A percentile compares a stretch with the other conserved stretches of the same genome.
These are phyloP conservation scores for Hypomontagnella monticulosa DNA, from an alignment of 495 filamentous ascomycete species.

Conservation along the genomic window DNA sequence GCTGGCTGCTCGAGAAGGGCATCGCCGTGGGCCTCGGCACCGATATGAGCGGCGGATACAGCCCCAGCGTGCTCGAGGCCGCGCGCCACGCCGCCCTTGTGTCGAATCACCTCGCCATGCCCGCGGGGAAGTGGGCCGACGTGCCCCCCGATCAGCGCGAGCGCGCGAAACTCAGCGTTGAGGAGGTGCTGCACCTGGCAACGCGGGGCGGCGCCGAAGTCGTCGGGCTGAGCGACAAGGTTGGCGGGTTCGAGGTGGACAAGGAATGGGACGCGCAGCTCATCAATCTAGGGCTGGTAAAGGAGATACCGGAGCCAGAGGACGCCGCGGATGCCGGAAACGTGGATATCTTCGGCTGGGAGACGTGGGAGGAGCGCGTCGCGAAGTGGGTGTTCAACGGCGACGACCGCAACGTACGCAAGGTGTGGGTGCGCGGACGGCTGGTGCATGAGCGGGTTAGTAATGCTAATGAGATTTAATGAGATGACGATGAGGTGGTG, in stretches of 20 bases:
- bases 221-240: slow-evolving; percentile 70
- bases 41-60: slow-evolving; percentile 89
- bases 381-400: slow-evolving; percentile 92
- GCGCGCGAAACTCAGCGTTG: slow-evolving; percentile 71
- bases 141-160: slow-evolving; percentile 46
- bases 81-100: slow-evolving; percentile 80
- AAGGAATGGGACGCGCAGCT: slow-evolving; percentile 91
- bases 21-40: slow-evolving; percentile 86
- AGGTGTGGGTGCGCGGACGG: slow-evolving; percentile 82
- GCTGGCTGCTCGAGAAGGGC: slow-evolving; percentile 75
- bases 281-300: slow-evolving; percentile 65
- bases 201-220: slow-evolving; percentile 83
- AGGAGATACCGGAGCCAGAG: slow-evolving; percentile 42
- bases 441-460: slow-evolving; percentile 71
- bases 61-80: slow-evolving; percentile 78
- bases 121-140: slow-evolving; percentile 40
- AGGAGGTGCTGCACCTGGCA: slow-evolving; percentile 87
- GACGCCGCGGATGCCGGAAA: slow-evolving; percentile 51
- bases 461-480: background rate
- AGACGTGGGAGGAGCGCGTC: slow-evolving; percentile 77
- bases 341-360: slow-evolving; percentile 89
- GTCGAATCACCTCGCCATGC: slow-evolving; percentile 70
- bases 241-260: slow-evolving; percentile 84
- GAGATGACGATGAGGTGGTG: background rate
- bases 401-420: slow-evolving; percentile 81